Evolutionary conservation across 306 rosid genomes (phyloP).

Genomic region (Cucumis cinereus): DNA sequence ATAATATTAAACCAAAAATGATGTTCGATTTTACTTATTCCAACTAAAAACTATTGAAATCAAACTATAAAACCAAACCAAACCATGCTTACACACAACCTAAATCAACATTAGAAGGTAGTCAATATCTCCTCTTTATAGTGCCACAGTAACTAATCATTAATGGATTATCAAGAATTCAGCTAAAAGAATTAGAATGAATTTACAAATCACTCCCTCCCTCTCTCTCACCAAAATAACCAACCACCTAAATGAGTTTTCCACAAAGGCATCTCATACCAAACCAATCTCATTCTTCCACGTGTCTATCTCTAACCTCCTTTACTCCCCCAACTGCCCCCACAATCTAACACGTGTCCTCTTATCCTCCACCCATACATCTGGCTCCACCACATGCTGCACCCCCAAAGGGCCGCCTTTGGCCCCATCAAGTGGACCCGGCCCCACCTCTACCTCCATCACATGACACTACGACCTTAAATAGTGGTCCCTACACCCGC

Average conservation of each 20-base stretch:
- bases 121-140: no score
- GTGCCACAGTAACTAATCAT: not conserved
- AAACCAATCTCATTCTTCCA: not conserved
- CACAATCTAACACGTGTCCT: not conserved
- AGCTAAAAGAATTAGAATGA: constrained; percentile 10
- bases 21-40: no score
- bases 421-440: not conserved
- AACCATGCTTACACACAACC: no score
- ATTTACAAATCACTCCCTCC: not conserved
- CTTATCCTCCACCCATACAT: not conserved
- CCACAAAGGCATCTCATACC: not conserved
- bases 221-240: not conserved
- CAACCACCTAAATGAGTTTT: not conserved
- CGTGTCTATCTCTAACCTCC: not conserved
- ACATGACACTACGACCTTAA: not conserved
- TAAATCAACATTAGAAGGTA: no score
- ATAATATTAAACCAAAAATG: no score
- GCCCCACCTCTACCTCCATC: not conserved
- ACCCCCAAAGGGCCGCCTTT: not conserved
- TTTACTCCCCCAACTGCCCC: not conserved
- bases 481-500: not conserved
- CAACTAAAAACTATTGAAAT: no score
- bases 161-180: not conserved
- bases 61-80: no score
- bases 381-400: not conserved